These are phyloP conservation scores for Aspergillus nanangensis DNA, from an alignment of 495 filamentous ascomycete genomes.

Conservation along the genomic window DNA sequence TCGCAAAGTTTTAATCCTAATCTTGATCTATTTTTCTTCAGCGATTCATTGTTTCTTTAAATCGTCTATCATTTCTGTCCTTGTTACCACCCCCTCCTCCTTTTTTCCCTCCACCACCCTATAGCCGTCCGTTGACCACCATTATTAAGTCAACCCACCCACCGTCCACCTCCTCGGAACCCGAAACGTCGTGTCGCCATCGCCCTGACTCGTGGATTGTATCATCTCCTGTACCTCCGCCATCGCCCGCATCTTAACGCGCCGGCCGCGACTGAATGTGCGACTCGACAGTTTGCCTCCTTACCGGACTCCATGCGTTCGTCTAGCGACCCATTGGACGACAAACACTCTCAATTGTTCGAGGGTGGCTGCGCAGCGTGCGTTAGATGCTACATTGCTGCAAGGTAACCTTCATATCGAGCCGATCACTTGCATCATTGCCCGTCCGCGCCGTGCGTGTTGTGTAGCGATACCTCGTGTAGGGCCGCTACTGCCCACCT, in stretches of 20 bases:
- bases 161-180: no score
- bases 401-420: slow-evolving; percentile 20
- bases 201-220: slow-evolving; percentile 7
- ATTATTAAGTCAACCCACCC: no score
- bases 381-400: slow-evolving; percentile 19
- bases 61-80: no score
- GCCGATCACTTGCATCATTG: slow-evolving; percentile 12
- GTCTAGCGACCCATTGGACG: slow-evolving; percentile 33
- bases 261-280: slow-evolving; percentile 33
- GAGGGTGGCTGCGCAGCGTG: slow-evolving; percentile 30
- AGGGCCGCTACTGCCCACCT: slow-evolving; percentile 14
- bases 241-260: slow-evolving; percentile 25
- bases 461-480: slow-evolving; percentile 16
- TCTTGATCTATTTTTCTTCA: no score
- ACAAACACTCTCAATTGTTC: slow-evolving; percentile 33
- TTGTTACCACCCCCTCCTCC: no score
- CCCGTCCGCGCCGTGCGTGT: slow-evolving; percentile 10
- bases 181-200: no score
- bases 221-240: slow-evolving; percentile 7
- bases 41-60: no score
- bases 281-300: slow-evolving; percentile 20
- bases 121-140: no score
- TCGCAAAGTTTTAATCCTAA: no score
- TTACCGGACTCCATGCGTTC: slow-evolving; percentile 43
- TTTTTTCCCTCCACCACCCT: no score